Percentiles rank a stretch among this genome's conserved stretches.
Conservation (phyloP, 495 filamentous ascomycete species). For the Penicilliopsis zonata region DNA sequence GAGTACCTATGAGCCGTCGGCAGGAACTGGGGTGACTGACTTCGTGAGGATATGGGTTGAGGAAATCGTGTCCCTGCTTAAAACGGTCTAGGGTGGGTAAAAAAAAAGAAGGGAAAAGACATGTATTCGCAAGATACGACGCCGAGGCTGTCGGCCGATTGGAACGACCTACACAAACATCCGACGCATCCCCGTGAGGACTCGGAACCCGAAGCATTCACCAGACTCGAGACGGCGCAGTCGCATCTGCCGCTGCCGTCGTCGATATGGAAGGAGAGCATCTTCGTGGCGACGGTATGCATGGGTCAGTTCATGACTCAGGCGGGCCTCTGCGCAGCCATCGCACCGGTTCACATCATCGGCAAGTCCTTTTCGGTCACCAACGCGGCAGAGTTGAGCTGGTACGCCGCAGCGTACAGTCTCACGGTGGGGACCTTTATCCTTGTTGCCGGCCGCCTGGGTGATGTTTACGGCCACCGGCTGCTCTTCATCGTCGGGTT, state of each 20-base stretch:
- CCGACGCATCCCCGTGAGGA: too few species aligned
- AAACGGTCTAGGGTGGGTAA: too few species aligned
- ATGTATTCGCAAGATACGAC: too few species aligned
- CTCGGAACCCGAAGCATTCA: background rate
- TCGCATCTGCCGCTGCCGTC: background rate
- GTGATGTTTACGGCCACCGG: constrained; percentile 54
- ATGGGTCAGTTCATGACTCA: constrained; percentile 35
- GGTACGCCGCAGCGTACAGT: constrained; percentile 38
- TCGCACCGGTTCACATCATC: constrained; percentile 33
- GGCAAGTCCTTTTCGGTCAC: constrained; percentile 27
- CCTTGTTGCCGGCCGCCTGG: constrained; percentile 48
- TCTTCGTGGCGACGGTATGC: constrained; percentile 29
- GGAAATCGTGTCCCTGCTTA: too few species aligned
- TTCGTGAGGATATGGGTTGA: too few species aligned
- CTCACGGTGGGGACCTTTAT: constrained; percentile 55
- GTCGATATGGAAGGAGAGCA: too few species aligned
- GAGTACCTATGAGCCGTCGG: too few species aligned
- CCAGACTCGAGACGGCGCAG: constrained; percentile 1
- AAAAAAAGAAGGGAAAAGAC: too few species aligned
- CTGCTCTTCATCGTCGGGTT: constrained; percentile 47
- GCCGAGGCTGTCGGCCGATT: too few species aligned
- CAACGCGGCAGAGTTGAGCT: constrained; percentile 29
- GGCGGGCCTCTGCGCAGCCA: constrained; percentile 19
- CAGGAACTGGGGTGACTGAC: too few species aligned
- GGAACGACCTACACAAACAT: too few species aligned